phyloP scores from a whole-genome alignment of 2,329 filamentous ascomycete species.

The Bipolaris oryzae region DNA sequence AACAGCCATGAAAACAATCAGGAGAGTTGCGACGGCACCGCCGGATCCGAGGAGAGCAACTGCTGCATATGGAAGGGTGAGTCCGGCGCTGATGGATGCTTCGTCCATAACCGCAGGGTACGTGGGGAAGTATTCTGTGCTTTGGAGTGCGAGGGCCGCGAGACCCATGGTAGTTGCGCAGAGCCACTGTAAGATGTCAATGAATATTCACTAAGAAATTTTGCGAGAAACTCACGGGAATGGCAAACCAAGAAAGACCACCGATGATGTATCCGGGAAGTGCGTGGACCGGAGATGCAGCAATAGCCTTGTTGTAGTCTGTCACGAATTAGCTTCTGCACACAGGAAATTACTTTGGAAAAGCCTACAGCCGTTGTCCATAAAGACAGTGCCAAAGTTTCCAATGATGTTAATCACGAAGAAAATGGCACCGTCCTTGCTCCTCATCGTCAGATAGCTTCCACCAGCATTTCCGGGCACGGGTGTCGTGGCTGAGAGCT shows the following conservation, averaged over 20 bases:
- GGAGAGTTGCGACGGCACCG: slow-evolving; percentile 38
- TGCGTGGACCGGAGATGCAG: slow-evolving; percentile 81
- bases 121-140: slow-evolving; percentile 52
- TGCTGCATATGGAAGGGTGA: slow-evolving; percentile 42
- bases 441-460: slow-evolving; percentile 88
- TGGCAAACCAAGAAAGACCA: slow-evolving; percentile 55
- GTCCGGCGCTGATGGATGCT: slow-evolving; percentile 34
- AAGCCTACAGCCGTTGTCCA: slow-evolving; percentile 73
- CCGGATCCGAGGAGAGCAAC: slow-evolving; percentile 41
- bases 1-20: slow-evolving; percentile 58
- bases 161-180: slow-evolving; percentile 56
- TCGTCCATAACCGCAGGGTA: slow-evolving; percentile 44
- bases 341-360: too few relatives aligned
- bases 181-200: slow-evolving; percentile 38
- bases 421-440: slow-evolving; percentile 80
- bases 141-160: slow-evolving; percentile 51
- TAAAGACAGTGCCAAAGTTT: slow-evolving; percentile 82
- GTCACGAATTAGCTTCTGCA: slow-evolving; percentile 3
- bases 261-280: slow-evolving; percentile 68
- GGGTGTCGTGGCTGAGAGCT: slow-evolving; percentile 70
- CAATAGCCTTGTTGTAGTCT: slow-evolving; percentile 86
- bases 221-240: slow-evolving; percentile 40
- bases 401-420: slow-evolving; percentile 90
- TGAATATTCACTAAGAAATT: not conserved
- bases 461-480: slow-evolving; percentile 77